These are phyloP conservation scores for Neurospora tetrasperma DNA, from an alignment of 495 filamentous ascomycete species.

Conservation along the genomic window DNA sequence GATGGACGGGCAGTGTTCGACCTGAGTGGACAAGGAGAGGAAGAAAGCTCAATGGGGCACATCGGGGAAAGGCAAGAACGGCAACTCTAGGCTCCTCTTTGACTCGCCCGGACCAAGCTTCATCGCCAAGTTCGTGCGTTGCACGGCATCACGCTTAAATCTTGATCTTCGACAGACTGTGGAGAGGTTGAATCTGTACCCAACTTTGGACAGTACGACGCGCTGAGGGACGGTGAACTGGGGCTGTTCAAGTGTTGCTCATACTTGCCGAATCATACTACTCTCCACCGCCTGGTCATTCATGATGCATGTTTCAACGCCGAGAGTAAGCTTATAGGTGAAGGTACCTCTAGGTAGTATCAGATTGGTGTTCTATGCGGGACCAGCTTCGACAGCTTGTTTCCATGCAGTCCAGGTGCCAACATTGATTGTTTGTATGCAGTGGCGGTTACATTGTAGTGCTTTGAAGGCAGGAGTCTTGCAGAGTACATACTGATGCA, in stretches of 20 bases:
- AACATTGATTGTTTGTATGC: background rate
- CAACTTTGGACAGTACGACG: background rate
- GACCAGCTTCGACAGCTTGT: background rate
- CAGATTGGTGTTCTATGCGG: background rate
- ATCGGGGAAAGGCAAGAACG: background rate
- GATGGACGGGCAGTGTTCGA: background rate
- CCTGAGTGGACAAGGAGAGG: background rate
- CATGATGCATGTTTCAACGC: background rate
- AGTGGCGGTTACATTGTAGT: background rate
- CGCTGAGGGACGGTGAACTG: background rate
- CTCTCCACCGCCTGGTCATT: background rate
- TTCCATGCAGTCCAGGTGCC: background rate
- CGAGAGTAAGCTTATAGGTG: background rate
- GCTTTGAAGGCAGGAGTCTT: background rate
- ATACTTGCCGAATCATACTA: background rate
- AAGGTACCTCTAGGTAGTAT: background rate
- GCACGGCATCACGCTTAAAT: background rate
- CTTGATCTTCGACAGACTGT: background rate
- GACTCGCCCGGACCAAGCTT: background rate
- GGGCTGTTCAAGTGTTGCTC: background rate
- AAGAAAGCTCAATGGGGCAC: background rate
- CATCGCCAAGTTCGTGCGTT: background rate
- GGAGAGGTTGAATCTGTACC: background rate
- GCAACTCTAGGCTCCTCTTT: background rate
- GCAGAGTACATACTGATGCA: background rate